Conservation (phyloP, 2,329 filamentous ascomycete species). For the Cladophialophora carrionii region DNA sequence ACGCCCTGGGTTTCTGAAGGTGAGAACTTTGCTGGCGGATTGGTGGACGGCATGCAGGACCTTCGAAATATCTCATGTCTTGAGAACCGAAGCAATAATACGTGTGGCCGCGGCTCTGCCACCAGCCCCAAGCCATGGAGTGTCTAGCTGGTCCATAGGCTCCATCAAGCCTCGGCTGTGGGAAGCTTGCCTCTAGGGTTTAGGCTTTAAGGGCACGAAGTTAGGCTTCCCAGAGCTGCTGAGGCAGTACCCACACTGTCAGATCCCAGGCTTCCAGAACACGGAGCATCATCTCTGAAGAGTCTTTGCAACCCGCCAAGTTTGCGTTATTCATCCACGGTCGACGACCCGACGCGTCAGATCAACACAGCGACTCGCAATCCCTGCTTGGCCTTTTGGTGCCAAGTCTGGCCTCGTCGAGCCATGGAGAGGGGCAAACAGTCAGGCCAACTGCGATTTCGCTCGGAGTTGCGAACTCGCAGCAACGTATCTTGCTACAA, state of each 20-base stretch:
- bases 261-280: neutral
- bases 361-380: neutral
- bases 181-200: neutral
- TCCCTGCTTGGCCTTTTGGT: neutral
- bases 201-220: neutral
- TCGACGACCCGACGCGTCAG: neutral
- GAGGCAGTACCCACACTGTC: neutral
- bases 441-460: neutral
- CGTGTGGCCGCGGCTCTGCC: neutral
- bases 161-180: neutral
- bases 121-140: neutral
- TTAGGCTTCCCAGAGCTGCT: neutral
- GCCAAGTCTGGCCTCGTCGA: neutral
- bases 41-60: neutral
- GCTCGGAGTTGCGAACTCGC: constrained; percentile 7
- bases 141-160: neutral
- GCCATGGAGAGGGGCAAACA: neutral
- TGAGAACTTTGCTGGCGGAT: neutral
- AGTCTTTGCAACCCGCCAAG: neutral
- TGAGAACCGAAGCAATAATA: neutral
- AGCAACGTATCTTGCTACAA: neutral
- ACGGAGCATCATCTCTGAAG: neutral
- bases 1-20: neutral
- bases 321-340: neutral
- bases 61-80: neutral